A percentile compares a stretch with the other conserved stretches of the same genome.
Conservation (phyloP, 2,329 filamentous ascomycete genomes). For the Stagonosporopsis tanaceti region DNA sequence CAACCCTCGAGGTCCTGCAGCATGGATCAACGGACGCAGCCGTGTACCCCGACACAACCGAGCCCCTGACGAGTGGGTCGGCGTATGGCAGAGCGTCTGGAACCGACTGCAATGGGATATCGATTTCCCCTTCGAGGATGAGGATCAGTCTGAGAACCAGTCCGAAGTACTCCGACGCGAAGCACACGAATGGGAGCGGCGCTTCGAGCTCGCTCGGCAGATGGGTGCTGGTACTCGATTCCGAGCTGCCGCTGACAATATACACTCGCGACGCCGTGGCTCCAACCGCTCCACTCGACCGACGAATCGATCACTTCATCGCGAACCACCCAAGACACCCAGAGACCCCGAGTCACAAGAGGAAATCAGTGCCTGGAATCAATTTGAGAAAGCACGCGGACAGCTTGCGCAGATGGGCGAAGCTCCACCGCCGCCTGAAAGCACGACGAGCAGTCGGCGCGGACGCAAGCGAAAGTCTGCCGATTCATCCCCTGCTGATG, state of each 20-base stretch:
- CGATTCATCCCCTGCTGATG: constrained; percentile 74
- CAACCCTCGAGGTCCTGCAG: constrained; percentile 39
- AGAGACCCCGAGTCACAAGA: constrained; percentile 77
- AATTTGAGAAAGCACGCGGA: constrained; percentile 84
- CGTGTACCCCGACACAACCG: constrained; percentile 42
- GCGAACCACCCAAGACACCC: constrained; percentile 51
- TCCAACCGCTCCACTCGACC: constrained; percentile 52
- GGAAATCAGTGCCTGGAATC: constrained; percentile 86
- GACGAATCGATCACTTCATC: constrained; percentile 41
- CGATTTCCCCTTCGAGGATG: constrained; percentile 83
- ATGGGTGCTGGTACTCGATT: constrained; percentile 80
- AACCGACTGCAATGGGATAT: constrained; percentile 78
- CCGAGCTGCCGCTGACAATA: constrained; percentile 69
- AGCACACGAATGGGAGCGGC: constrained; percentile 79
- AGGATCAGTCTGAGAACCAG: constrained; percentile 64
- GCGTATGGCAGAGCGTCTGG: constrained; percentile 91
- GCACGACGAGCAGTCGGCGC: constrained; percentile 50
- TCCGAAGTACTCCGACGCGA: constrained; percentile 65
- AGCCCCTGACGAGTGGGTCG: constrained; percentile 63
- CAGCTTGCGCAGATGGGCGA: constrained; percentile 46
- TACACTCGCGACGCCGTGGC: constrained; percentile 53
- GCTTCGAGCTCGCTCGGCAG: constrained; percentile 80
- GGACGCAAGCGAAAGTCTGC: constrained; percentile 80
- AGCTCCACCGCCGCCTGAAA: constrained; percentile 29
- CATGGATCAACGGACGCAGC: constrained; percentile 41